A percentile compares a stretch with the other conserved stretches of the same genome.
These are phyloP conservation scores for Phytophthora fragariaefolia DNA, from an alignment of 352 stramenopile species.

Conservation along the genomic window DNA sequence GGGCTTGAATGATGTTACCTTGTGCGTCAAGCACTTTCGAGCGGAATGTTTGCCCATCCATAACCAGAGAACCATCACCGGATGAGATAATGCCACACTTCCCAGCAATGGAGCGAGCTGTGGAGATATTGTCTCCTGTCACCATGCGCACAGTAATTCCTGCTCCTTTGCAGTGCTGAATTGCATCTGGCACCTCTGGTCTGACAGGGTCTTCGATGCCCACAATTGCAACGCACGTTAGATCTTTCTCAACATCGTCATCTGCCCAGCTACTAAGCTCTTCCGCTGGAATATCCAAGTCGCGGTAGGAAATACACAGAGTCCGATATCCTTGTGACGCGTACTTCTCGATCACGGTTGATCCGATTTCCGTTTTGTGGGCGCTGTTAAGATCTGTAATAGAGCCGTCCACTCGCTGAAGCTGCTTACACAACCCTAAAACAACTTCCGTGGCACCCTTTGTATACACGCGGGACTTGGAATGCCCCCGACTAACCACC, in stretches of 20 bases:
- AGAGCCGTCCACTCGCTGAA: constrained; percentile 1
- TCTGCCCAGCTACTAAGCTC: constrained; percentile 1
- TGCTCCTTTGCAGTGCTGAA: constrained; percentile 5
- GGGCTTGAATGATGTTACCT: constrained; percentile 54
- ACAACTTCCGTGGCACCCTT: constrained; percentile 10
- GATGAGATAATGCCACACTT: constrained; percentile 50
- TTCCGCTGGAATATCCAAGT: not conserved
- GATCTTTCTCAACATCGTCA: constrained; percentile 1
- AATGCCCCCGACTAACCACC: constrained; percentile 4
- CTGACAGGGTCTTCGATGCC: constrained; percentile 14
- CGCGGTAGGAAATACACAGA: constrained; percentile 6
- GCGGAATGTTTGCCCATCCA: constrained; percentile 60
- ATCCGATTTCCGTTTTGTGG: not conserved
- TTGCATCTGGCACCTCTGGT: constrained; percentile 6
- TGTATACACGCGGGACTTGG: constrained; percentile 4
- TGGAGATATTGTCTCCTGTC: constrained; percentile 67
- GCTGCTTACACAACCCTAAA: not conserved
- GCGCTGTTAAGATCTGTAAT: not conserved
- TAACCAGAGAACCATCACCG: constrained; percentile 51
- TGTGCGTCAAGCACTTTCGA: constrained; percentile 47
- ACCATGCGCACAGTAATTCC: constrained; percentile 26
- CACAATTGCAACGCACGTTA: constrained; percentile 4
- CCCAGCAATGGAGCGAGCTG: constrained; percentile 38
- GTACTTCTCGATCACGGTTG: constrained; percentile 8
- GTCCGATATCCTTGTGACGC: constrained; percentile 2